A percentile compares a stretch with the other conserved stretches of the same genome.
Evolutionary conservation across 2,329 filamentous ascomycete genomes (phyloP).

Genomic region (Tolypocladium tundrense): DNA sequence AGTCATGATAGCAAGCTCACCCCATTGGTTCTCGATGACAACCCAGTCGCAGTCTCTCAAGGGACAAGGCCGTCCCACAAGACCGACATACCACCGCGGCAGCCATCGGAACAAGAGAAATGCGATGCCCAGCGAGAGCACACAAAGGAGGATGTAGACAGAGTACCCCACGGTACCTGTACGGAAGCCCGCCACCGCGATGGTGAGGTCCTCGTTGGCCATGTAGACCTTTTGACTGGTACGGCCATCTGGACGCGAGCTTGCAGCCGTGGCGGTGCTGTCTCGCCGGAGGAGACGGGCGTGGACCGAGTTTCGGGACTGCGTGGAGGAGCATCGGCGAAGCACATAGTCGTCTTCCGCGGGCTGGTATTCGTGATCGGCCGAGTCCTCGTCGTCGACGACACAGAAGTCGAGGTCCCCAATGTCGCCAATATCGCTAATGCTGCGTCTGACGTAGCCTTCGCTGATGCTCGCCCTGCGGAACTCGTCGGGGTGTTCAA

Average conservation of each 20-base stretch:
- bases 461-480: slow-evolving; percentile 10
- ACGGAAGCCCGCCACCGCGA: slow-evolving; percentile 83
- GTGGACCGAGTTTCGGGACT: slow-evolving; percentile 45
- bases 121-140: slow-evolving; percentile 62
- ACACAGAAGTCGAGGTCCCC: slow-evolving; percentile 29
- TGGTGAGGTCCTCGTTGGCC: slow-evolving; percentile 83
- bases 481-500: slow-evolving; percentile 20
- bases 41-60: slow-evolving; percentile 79
- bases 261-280: slow-evolving; percentile 59
- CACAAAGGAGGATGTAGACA: slow-evolving; percentile 60
- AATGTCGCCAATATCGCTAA: slow-evolving; percentile 28
- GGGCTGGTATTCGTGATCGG: slow-evolving; percentile 29
- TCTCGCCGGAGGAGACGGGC: slow-evolving; percentile 60
- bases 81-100: slow-evolving; percentile 70
- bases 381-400: slow-evolving; percentile 27
- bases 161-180: slow-evolving; percentile 62
- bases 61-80: slow-evolving; percentile 60
- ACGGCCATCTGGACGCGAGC: slow-evolving; percentile 51
- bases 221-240: slow-evolving; percentile 88
- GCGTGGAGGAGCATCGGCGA: slow-evolving; percentile 52
- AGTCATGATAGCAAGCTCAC: slow-evolving; percentile 71
- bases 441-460: slow-evolving; percentile 17
- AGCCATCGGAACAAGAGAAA: slow-evolving; percentile 87
- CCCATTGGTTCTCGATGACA: slow-evolving; percentile 96
- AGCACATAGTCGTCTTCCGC: slow-evolving; percentile 36